phyloP scores from a whole-genome alignment of 2,329 filamentous ascomycete genomes.

The Thelonectria rubi region DNA sequence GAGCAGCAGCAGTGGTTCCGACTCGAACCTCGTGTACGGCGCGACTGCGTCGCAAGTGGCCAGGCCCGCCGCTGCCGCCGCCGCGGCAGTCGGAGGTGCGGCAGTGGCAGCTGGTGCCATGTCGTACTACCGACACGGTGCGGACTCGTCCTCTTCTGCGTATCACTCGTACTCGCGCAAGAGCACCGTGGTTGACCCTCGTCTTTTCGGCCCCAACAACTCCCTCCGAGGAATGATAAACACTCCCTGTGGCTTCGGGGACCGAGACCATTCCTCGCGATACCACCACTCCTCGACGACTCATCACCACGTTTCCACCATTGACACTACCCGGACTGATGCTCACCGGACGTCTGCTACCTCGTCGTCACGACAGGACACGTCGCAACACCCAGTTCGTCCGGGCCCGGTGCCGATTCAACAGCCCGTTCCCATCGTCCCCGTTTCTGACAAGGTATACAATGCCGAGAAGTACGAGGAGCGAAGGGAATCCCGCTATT shows the following conservation, averaged over 20 bases:
- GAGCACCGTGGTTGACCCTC: conserved; percentile 64
- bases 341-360: conserved; percentile 59
- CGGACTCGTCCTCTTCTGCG: conserved; percentile 43
- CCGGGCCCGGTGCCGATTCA: conserved; percentile 76
- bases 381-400: conserved; percentile 52
- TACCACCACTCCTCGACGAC: conserved; percentile 51
- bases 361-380: conserved; percentile 53
- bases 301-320: conserved; percentile 72
- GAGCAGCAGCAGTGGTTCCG: conserved; percentile 40
- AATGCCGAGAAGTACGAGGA: conserved; percentile 57
- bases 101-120: conserved; percentile 54
- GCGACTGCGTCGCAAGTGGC: conserved; percentile 38
- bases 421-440: conserved; percentile 82
- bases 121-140: conserved; percentile 39
- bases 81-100: conserved; percentile 50
- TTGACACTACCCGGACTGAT: conserved; percentile 71
- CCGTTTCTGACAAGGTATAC: conserved; percentile 76
- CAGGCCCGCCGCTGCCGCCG: conserved; percentile 37
- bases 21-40: conserved; percentile 53
- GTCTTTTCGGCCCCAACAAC: conserved; percentile 67
- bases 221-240: conserved; percentile 66
- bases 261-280: conserved; percentile 45
- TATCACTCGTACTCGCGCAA: conserved; percentile 46
- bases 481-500: conserved; percentile 45
- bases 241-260: conserved; percentile 62